Base-by-base conservation (phyloP, 352 stramenopile genomes). In the Phytopythium chamaehyphon region DNA sequence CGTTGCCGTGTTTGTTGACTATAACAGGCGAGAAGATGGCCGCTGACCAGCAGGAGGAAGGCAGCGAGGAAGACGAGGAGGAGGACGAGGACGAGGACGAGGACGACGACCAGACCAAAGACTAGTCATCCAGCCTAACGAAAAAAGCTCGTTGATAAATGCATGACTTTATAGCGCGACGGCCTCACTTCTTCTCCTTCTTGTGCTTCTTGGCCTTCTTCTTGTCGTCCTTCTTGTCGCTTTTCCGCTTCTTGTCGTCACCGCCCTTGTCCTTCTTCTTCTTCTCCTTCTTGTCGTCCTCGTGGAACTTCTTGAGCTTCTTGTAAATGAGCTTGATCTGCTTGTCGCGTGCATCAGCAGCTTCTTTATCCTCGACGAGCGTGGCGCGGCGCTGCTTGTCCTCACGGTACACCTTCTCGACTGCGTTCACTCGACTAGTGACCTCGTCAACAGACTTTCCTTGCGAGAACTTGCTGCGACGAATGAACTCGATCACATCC, bases 281-380 rank as follows among this genome's bases (percentile, higher is more conserved):
- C 64, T 88, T 86, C 50, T 86, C 71, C 51, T 86, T 79, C 36
- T 64, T 63, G 33, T 87, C 69, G 2, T 90, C 78, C 14, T 82
- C 62, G 55, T 90, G 66, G 55, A 95, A 93, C 15, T 66, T 60
- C 69, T 93, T 93, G n/a, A 95, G 77, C 57, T 88, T 89, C 64
- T 95, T 95, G 67, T 95, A 95, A 21, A 90, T 69, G 12, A 73
- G 59, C 51, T 94, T 94, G 35, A 94, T 68, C 59, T 91, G 57
- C 53, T 90, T 90, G 24, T 47, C 67, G 33, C 69, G 66, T 31
- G 62, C 64, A 3, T 76, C 61, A 2, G 63, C 66, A 19, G 64
- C 55, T 10, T 64, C 64, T 11, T 77, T 48, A 28, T 70, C 66
- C 10, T 73, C 59, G 12, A 59, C 62, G 9, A 66, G 74, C 16